Base-by-base conservation (phyloP, 192 early-diverging fungal species). In the Backusella luteola region DNA sequence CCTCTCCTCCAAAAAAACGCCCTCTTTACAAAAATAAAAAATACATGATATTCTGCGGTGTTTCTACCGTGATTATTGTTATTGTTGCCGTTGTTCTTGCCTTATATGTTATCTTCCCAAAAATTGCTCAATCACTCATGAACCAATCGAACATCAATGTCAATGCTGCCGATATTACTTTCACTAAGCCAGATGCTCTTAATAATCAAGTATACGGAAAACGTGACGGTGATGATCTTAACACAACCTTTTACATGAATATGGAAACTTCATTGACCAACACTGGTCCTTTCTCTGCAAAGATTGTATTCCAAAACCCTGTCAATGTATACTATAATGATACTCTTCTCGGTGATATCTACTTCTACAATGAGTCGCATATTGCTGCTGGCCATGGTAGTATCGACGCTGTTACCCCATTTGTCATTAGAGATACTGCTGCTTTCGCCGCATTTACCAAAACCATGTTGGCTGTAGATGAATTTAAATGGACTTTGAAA, bases 31-130 rank as follows among this genome's bases (percentile, higher is more conserved):
- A 83, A 63, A 77, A 83, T 15, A 85, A 83, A 69, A 87, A 86
- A 66, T 87, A 81, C 67, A 87, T 87, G 85, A 84, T 84, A 74
- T 81, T 88, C 66, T 90, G 88, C 69, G 74, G 76, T 34, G 77
- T 84, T 34, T 59, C 86, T 56, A 83, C 78, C 6, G 77, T 85
- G 9, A 80, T 90, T 56, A 46, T 85, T 35, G 38, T 83, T 14
- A 71, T 83, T 34, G 84, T 89, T 36, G 76, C 86, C 3, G 82
- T 89, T 17, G 81, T 81, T 19, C 38, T 90, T 4, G 79, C 77
- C 8, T 63, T 89, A 21, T 88, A 87, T 56, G 89, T 89, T 11
- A 80, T 86, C 52, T 78, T 90, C 73, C 89, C 89, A n/a, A 83
- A 79, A 66, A 76, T 89, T 49, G 86, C 86, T 21, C 85, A 87